Evolutionary conservation across 2,329 filamentous ascomycete genomes (phyloP).

Genomic region (Tolypocladium inflatum): DNA sequence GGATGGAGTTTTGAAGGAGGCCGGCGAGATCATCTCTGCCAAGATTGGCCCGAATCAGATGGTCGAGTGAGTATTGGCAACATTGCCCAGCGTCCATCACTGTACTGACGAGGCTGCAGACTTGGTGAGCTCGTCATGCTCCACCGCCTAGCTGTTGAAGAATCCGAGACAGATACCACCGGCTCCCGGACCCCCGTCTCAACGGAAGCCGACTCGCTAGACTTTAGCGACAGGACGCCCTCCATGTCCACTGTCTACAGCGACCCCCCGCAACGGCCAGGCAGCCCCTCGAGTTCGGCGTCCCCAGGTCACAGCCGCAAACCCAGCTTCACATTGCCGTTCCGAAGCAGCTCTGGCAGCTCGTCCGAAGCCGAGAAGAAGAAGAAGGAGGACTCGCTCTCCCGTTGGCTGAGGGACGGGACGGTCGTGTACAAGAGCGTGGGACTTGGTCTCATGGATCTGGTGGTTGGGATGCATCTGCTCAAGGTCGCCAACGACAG

Average conservation of each 20-base stretch:
- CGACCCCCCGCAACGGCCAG: slow-evolving; percentile 13
- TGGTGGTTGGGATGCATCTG: slow-evolving; percentile 51
- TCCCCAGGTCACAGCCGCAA: slow-evolving; percentile 19
- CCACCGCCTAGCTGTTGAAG: slow-evolving; percentile 31
- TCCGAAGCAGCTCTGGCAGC: slow-evolving; percentile 16
- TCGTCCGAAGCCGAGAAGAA: slow-evolving; percentile 28
- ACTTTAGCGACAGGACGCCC: slow-evolving; percentile 21
- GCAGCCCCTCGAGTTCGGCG: slow-evolving; percentile 21
- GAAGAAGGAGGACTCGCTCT: slow-evolving; percentile 39
- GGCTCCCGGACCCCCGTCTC: slow-evolving; percentile 15
- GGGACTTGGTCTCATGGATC: slow-evolving; percentile 56
- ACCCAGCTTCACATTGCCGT: slow-evolving; percentile 20
- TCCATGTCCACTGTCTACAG: slow-evolving; percentile 33
- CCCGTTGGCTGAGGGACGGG: slow-evolving; percentile 47
- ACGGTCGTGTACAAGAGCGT: slow-evolving; percentile 64
- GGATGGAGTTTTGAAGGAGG: slow-evolving; percentile 69
- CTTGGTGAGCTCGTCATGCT: slow-evolving; percentile 71
- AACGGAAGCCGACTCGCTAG: slow-evolving; percentile 12
- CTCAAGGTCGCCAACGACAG: slow-evolving; percentile 45
- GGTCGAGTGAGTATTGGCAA: slow-evolving; percentile 52
- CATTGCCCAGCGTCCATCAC: background rate
- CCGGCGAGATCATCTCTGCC: slow-evolving; percentile 78
- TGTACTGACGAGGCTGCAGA: slow-evolving; percentile 21
- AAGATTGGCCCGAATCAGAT: slow-evolving; percentile 64
- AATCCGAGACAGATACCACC: slow-evolving; percentile 24